Percentiles rank a stretch among this genome's conserved stretches.
phyloP scores from a whole-genome alignment of 2,329 filamentous ascomycete species.

The Clonostachys solani region DNA sequence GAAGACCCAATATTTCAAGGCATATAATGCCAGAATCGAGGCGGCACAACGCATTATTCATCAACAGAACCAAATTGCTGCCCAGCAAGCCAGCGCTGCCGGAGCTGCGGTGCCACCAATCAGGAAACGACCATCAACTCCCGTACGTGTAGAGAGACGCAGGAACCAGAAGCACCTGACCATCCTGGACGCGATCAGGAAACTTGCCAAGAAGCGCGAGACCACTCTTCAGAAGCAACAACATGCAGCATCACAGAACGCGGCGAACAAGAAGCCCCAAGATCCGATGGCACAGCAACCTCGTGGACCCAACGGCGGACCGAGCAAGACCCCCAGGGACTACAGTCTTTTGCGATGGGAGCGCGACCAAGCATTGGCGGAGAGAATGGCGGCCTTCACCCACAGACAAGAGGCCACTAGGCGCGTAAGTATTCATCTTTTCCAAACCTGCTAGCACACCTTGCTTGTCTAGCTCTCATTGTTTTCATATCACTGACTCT shows the following conservation, averaged over 20 bases:
- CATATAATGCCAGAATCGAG: constrained; percentile 58
- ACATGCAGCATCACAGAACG: constrained; percentile 72
- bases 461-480: background rate
- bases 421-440: constrained; percentile 37
- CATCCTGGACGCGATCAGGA: constrained; percentile 91
- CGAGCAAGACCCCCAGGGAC: constrained; percentile 76
- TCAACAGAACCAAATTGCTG: constrained; percentile 46
- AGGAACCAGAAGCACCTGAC: constrained; percentile 83
- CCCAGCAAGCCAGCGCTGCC: constrained; percentile 43
- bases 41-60: constrained; percentile 50
- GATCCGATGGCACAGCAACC: constrained; percentile 50
- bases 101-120: constrained; percentile 25
- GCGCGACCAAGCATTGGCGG: constrained; percentile 65
- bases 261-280: constrained; percentile 77
- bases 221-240: constrained; percentile 81
- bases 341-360: constrained; percentile 89
- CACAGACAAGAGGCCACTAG: constrained; percentile 57
- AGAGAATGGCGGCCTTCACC: constrained; percentile 51
- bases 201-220: constrained; percentile 91
- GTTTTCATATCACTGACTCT: background rate
- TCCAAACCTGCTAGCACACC: background rate
- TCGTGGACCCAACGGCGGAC: constrained; percentile 34
- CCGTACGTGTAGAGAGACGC: constrained; percentile 80
- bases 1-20: constrained; percentile 91
- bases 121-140: constrained; percentile 69